Conservation (phyloP, 257 asterid species). For the Linaria vulgaris region DNA sequence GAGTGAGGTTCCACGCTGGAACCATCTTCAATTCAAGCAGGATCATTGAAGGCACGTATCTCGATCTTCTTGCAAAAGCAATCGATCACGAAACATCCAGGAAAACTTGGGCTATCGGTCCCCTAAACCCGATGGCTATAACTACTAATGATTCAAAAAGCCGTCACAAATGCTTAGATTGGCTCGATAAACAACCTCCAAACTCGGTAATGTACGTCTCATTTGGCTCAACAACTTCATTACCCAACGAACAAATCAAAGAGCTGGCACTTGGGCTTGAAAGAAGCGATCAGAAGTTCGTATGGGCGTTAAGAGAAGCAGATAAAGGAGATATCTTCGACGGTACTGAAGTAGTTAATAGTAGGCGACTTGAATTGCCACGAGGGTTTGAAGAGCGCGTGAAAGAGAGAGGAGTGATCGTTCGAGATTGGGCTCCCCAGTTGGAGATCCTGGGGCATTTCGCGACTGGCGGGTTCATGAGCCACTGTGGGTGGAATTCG, state of each 20-base stretch:
- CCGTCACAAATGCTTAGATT: slow-evolving; percentile 34
- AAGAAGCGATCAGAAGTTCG: slow-evolving; percentile 27
- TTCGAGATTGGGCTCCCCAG: slow-evolving; percentile 62
- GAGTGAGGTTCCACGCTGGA: slow-evolving; percentile 30
- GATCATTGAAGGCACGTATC: slow-evolving; percentile 43
- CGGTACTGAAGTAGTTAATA: background rate
- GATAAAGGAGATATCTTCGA: slow-evolving; percentile 34
- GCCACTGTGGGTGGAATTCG: slow-evolving; percentile 57
- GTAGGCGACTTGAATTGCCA: slow-evolving; percentile 24
- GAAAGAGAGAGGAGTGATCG: slow-evolving; percentile 30
- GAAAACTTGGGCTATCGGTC: slow-evolving; percentile 57
- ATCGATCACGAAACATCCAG: slow-evolving; percentile 15
- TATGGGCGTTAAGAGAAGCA: slow-evolving; percentile 45
- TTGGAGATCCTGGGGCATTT: slow-evolving; percentile 39
- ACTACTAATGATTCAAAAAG: background rate
- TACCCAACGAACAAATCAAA: slow-evolving; percentile 34
- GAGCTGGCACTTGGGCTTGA: slow-evolving; percentile 43
- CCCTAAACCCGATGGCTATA: slow-evolving; percentile 57
- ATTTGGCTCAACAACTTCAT: slow-evolving; percentile 45
- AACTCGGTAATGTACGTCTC: slow-evolving; percentile 39
- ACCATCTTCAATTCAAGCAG: slow-evolving; percentile 43
- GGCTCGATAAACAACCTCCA: slow-evolving; percentile 42
- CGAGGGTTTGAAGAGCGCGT: slow-evolving; percentile 38
- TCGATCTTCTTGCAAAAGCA: slow-evolving; percentile 26
- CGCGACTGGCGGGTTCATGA: slow-evolving; percentile 40